Conservation (phyloP, 352 stramenopile species). For the Phytophthora melonis region DNA sequence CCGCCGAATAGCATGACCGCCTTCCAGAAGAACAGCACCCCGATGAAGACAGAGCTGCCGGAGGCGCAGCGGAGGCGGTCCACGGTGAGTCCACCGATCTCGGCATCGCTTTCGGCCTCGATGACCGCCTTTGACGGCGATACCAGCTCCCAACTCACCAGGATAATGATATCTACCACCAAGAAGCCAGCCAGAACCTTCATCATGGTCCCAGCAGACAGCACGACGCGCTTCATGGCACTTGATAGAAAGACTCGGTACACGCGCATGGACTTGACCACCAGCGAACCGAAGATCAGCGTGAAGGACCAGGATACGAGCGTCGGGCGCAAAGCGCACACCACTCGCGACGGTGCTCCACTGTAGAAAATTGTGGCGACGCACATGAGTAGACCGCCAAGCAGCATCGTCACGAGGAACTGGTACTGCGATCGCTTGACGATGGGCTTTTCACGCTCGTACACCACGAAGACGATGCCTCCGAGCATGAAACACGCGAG, state of each 20-base stretch:
- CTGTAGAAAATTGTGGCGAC: conserved; percentile 47
- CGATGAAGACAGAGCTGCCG: conserved; percentile 47
- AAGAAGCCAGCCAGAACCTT: conserved; percentile 50
- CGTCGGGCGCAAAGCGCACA: conserved; percentile 48
- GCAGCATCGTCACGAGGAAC: conserved; percentile 62
- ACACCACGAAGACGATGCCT: conserved; percentile 43
- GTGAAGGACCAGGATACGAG: conserved; percentile 55
- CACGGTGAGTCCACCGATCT: conserved; percentile 37
- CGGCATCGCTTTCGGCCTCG: conserved; percentile 16
- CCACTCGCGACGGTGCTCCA: conserved; percentile 42
- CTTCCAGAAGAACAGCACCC: conserved; percentile 56
- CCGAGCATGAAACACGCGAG: conserved; percentile 35
- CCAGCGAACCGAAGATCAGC: conserved; percentile 56
- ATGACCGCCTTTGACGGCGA: conserved; percentile 28
- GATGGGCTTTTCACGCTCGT: conserved; percentile 49
- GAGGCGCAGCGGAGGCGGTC: conserved; percentile 41
- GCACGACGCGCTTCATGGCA: conserved; percentile 51
- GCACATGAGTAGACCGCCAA: conserved; percentile 63
- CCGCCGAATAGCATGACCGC: conserved; percentile 46
- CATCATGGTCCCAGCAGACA: conserved; percentile 53
- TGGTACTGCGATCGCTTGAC: conserved; percentile 80
- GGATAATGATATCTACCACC: conserved; percentile 44
- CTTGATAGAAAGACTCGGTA: conserved; percentile 58
- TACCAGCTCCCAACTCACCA: conserved; percentile 42
- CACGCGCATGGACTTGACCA: conserved; percentile 66